These are phyloP conservation scores for Arthroderma uncinatum DNA, from an alignment of 2,329 filamentous ascomycete species.

Conservation along the genomic window DNA sequence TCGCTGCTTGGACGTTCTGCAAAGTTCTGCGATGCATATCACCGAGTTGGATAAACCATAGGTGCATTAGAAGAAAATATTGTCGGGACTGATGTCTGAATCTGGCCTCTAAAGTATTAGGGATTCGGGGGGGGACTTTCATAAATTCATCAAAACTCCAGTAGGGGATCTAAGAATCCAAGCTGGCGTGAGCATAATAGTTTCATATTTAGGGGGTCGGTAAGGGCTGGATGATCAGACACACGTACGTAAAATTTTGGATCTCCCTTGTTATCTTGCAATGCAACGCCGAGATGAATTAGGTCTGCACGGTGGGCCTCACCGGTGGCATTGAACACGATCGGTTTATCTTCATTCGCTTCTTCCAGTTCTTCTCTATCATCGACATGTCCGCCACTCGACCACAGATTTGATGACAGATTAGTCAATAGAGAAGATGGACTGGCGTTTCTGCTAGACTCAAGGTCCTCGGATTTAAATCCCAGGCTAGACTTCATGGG, in stretches of 20 bases:
- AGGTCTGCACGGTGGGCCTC: neutral
- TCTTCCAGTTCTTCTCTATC: neutral
- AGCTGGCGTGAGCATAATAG: neutral
- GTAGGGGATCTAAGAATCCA: constrained; percentile 11
- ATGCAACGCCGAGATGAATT: neutral
- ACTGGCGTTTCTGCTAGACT: neutral
- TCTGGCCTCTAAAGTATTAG: too few relatives aligned
- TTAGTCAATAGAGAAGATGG: too few relatives aligned
- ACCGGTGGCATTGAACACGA: neutral
- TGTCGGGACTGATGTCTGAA: constrained; percentile 7
- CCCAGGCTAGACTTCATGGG: neutral
- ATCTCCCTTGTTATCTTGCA: constrained; percentile 8
- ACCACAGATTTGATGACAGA: neutral
- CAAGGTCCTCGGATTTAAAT: neutral
- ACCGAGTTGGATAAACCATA: constrained; percentile 17
- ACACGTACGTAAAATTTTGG: constrained; percentile 13
- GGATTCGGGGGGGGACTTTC: too few relatives aligned
- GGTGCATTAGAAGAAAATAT: constrained; percentile 13
- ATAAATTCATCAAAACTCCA: too few relatives aligned
- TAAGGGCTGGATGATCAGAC: neutral
- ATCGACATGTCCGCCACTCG: neutral
- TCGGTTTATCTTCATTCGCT: neutral
- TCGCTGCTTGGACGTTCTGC: constrained; percentile 14
- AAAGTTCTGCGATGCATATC: constrained; percentile 8
- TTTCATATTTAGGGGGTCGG: neutral